phyloP scores from a whole-genome alignment of 139 green algal genomes.

The Mychonastes homosphaera region DNA sequence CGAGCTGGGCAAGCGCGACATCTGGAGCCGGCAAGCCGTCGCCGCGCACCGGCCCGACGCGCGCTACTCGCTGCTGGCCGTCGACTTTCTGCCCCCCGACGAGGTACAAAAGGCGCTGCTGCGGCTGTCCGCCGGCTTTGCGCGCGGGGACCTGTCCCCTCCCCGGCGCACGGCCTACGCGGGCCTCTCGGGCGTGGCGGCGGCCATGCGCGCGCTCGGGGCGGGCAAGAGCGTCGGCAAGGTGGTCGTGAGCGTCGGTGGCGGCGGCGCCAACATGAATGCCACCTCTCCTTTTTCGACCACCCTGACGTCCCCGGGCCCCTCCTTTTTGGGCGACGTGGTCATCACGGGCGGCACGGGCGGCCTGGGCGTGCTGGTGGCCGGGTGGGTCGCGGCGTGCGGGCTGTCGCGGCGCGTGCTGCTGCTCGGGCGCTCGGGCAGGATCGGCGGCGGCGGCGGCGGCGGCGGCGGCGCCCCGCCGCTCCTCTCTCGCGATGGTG shows the following conservation, averaged over 20 bases:
- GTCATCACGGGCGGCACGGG: constrained; percentile 45
- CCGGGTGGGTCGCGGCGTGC: constrained; percentile 30
- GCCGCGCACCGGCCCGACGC: constrained; percentile 69
- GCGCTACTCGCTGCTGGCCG: constrained; percentile 56
- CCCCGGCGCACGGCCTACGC: constrained; percentile 30
- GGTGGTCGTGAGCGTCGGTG: constrained; percentile 14
- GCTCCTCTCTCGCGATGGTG: background rate
- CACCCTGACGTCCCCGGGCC: background rate
- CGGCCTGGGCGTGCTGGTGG: constrained; percentile 43
- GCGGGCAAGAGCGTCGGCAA: constrained; percentile 54
- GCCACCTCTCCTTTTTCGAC: background rate
- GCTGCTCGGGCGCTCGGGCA: constrained; percentile 14
- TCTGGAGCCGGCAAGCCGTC: constrained; percentile 51
- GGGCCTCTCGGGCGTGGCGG: constrained; percentile 24
- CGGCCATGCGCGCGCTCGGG: constrained; percentile 45
- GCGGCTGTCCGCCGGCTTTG: constrained; percentile 17
- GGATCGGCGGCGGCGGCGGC: background rate
- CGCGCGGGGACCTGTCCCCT: constrained; percentile 19
- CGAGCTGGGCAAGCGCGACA: constrained; percentile 86
- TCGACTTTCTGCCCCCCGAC: constrained; percentile 71
- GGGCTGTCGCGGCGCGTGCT: constrained; percentile 5
- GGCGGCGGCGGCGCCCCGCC: background rate
- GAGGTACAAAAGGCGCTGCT: constrained; percentile 30
- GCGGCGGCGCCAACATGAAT: background rate
- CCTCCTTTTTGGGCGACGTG: constrained; percentile 12